Conservation (phyloP, 2,329 filamentous ascomycete genomes). For the Colletotrichum salicis region DNA sequence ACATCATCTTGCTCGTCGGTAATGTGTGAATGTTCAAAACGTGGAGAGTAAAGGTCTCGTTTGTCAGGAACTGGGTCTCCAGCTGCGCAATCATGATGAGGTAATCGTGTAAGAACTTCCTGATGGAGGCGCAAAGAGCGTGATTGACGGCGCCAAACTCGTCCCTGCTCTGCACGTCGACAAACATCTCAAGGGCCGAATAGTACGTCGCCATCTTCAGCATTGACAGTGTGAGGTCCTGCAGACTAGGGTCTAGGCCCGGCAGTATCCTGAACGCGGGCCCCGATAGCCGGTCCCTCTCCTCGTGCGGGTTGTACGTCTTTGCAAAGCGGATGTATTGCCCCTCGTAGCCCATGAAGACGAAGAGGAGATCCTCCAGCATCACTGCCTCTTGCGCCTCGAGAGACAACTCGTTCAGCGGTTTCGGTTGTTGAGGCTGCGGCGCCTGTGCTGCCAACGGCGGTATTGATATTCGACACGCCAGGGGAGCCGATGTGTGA, state of each 20-base stretch:
- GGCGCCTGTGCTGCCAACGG: conserved; percentile 82
- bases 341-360: conserved; percentile 99
- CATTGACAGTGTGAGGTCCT: conserved; percentile 89
- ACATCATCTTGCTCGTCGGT: conserved; percentile 89
- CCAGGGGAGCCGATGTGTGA: conserved; percentile 77
- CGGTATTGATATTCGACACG: conserved; percentile 69
- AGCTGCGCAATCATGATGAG: conserved; percentile 91
- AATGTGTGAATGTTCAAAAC: conserved; percentile 92
- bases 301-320: conserved; percentile 82
- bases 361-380: conserved; percentile 89
- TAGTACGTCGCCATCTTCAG: conserved; percentile 95
- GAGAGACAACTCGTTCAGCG: conserved; percentile 77
- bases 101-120: conserved; percentile 92
- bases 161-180: conserved; percentile 92
- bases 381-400: conserved; percentile 88
- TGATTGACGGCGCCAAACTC: conserved; percentile 97
- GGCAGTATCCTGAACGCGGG: conserved; percentile 82
- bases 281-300: conserved; percentile 87
- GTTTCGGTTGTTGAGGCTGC: conserved; percentile 71
- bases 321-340: conserved; percentile 92
- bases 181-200: conserved; percentile 88
- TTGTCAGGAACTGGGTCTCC: conserved; percentile 91
- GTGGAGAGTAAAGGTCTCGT: conserved; percentile 89
- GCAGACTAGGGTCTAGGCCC: conserved; percentile 89
- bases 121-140: conserved; percentile 92